Percentiles rank a stretch among this genome's conserved stretches.
Conservation (phyloP, 192 early-diverging fungal genomes). For the Diversispora eburnea region DNA sequence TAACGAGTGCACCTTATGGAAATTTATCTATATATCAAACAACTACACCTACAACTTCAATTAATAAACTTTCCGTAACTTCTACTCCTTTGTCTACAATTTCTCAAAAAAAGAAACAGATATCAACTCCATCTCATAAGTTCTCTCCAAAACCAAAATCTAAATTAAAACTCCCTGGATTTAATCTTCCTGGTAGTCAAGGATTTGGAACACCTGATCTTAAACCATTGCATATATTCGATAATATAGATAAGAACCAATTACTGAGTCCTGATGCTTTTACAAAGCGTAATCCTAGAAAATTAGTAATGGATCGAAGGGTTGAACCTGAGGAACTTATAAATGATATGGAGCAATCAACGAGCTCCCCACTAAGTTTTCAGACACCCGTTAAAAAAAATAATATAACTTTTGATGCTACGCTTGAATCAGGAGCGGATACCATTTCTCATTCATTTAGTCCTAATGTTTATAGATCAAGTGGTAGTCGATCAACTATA, state of each 20-base stretch:
- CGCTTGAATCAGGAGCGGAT: not conserved
- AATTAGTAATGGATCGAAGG: constrained; percentile 52
- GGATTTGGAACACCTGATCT: not conserved
- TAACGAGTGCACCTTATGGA: too few species aligned
- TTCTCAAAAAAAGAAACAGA: constrained; percentile 63
- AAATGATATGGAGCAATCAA: not conserved
- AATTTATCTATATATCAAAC: too few species aligned
- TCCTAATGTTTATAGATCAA: not conserved
- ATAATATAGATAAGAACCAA: constrained; percentile 38
- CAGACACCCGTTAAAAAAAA: not conserved
- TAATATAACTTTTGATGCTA: not conserved
- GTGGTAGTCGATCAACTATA: not conserved
- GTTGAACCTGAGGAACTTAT: not conserved
- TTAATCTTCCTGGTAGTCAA: constrained; percentile 18
- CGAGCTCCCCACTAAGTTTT: not conserved
- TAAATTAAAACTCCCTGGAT: constrained; percentile 65
- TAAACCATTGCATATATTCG: constrained; percentile 29
- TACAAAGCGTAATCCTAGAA: constrained; percentile 60
- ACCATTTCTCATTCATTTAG: constrained; percentile 1
- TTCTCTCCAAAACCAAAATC: constrained; percentile 68
- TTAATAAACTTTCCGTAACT: too few species aligned
- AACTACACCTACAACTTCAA: too few species aligned
- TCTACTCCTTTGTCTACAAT: too few species aligned
- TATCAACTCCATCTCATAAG: constrained; percentile 63
- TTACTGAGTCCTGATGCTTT: constrained; percentile 64